Evolutionary conservation across 1,284 basidiomycete species (phyloP), one percentile per base, ranked within the genome.

Genomic region (Ceratobasidium sp.): DNA sequence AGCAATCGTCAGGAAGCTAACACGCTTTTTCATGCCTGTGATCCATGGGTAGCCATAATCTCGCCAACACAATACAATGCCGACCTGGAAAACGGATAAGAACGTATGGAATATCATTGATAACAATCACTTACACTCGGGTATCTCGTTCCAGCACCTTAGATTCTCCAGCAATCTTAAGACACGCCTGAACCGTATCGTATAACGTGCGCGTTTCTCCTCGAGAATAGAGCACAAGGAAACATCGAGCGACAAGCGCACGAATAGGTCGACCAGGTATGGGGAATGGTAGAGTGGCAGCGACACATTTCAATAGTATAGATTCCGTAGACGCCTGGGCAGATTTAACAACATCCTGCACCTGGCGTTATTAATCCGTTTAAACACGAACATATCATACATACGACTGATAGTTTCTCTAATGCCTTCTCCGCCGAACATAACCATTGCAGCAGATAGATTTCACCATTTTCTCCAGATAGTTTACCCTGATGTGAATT

Each of bases 171-270:
- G 92, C 91, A 13, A 93, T 89, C 85, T 92, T 95, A 77, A 97
- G 85, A 75, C 97, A 89, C 0, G 89, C 84, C 82, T 96, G 94
- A n/a, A 97, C 84, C 7, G 94, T 93, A 82, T 99, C 97, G 82
- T 97, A 98, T 71, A 98, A 86, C 0, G 93, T 91, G 83, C 92
- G 90, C 2, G 92, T 93, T 83, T 98, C 97, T 81, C 94, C 94
- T 20, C 92, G 90, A 49, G 88, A 89, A 85, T 97, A 97, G n/a
- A 98, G 83, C 26, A 88, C 84, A 72, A 95, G 86, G 61, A 98
- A 86, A 82, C 95, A 96, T 87, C 94, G 89, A 6, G 94, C 91
- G 66, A 94, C 89, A 2, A 96, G 87, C 79, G 94, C 93, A 53
- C 97, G 90, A 69, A 96, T 87, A 1, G 95, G 95, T 28, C 96